A percentile compares a stretch with the other conserved stretches of the same genome.
phyloP scores from a whole-genome alignment of 441 rosid species.

The Brassica balearica region DNA sequence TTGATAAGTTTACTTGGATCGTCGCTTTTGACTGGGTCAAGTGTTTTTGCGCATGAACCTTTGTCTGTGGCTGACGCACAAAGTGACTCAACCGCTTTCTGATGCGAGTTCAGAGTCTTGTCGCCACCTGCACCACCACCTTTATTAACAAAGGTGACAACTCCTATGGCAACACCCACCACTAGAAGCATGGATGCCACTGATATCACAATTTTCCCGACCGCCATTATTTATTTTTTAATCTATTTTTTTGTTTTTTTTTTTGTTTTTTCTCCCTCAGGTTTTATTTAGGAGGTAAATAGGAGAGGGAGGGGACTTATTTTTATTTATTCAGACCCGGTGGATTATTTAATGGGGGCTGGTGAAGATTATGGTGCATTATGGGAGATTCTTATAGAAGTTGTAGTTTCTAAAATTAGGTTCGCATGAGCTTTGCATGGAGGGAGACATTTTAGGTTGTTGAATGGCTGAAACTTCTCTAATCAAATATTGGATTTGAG shows the following conservation, averaged over 20 bases:
- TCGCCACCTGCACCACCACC: conserved; percentile 20
- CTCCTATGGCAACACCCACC: conserved; percentile 62
- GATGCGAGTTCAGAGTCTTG: conserved; percentile 37
- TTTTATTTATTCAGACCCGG: conserved; percentile 31
- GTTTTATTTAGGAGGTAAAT: conserved; percentile 40
- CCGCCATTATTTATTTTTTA: conserved; percentile 38
- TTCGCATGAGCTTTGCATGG: conserved; percentile 25
- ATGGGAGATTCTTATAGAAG: conserved; percentile 35
- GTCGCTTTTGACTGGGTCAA: conserved; percentile 50
- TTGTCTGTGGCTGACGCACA: conserved; percentile 64
- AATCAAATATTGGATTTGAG: conserved; percentile 21
- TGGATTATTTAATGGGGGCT: conserved; percentile 24
- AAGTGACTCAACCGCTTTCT: conserved; percentile 58
- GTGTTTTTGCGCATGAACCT: conserved; percentile 63
- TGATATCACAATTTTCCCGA: conserved; percentile 53
- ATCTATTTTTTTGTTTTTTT: neutral
- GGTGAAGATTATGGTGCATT: conserved; percentile 24
- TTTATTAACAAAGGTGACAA: conserved; percentile 46
- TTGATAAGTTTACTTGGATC: conserved; percentile 66
- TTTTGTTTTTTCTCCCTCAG: conserved; percentile 39
- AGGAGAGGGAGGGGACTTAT: conserved; percentile 37
- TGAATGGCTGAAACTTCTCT: conserved; percentile 33
- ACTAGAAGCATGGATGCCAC: conserved; percentile 66
- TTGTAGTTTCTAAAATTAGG: conserved; percentile 41
- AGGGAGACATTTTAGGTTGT: conserved; percentile 30